phyloP scores from a whole-genome alignment of 1,139 yeast genomes.

The Pichia sp. region DNA sequence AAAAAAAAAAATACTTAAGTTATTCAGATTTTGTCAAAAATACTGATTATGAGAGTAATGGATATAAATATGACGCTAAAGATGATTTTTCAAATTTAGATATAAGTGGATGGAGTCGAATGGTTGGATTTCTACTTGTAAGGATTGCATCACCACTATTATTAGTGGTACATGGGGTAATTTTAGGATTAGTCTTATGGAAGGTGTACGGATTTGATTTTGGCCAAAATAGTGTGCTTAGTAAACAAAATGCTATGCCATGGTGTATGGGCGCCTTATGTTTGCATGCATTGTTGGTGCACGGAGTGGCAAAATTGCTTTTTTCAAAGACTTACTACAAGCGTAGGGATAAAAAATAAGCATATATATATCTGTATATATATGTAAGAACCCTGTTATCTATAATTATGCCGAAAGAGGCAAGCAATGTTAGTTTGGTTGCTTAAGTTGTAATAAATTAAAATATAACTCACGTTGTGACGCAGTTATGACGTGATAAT shows the following conservation, averaged over 20 bases:
- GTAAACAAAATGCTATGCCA: constrained; percentile 14
- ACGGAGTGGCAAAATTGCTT: constrained; percentile 20
- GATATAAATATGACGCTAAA: constrained; percentile 1
- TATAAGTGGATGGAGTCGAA: constrained; percentile 16
- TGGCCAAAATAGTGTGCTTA: constrained; percentile 10
- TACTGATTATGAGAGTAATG: constrained; percentile 6
- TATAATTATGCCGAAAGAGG: no score
- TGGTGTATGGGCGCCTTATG: constrained; percentile 16
- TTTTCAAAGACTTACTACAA: constrained; percentile 21
- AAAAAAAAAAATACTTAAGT: constrained; percentile 8
- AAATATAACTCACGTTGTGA: no score
- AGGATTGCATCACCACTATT: constrained; percentile 22
- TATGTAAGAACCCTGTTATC: no score
- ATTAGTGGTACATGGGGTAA: constrained; percentile 21
- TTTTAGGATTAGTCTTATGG: constrained; percentile 17
- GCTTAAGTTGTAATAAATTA: no score
- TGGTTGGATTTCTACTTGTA: constrained; percentile 23
- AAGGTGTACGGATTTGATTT: constrained; percentile 20
- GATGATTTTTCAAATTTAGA: constrained; percentile 5
- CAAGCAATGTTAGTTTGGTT: no score
- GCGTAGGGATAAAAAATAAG: no score
- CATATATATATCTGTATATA: no score
- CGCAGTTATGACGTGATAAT: no score
- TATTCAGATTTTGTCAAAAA: constrained; percentile 11
- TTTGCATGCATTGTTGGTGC: constrained; percentile 21